These are phyloP conservation scores for Achaetomium macrosporum DNA, from an alignment of 2,329 filamentous ascomycete genomes.

Conservation along the genomic window DNA sequence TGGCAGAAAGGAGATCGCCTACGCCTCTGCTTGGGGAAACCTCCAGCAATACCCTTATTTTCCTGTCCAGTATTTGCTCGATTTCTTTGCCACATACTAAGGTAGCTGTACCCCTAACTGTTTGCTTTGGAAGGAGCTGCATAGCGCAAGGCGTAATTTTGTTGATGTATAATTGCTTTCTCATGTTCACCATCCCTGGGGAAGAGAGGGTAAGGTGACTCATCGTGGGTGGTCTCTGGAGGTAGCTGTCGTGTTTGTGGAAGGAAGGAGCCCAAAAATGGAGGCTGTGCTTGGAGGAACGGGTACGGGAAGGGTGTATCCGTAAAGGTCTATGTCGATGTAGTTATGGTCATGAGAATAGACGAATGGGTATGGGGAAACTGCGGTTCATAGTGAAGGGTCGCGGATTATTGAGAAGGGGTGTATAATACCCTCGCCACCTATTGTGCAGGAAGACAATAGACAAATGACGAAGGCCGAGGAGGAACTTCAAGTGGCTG, in stretches of 20 bases:
- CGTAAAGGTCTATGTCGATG: conserved; percentile 5
- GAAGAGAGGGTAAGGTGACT: neutral
- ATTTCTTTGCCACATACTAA: neutral
- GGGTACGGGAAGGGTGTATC: neutral
- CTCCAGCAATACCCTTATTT: conserved; percentile 6
- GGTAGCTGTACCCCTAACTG: conserved; percentile 5
- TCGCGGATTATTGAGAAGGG: neutral
- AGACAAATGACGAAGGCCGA: neutral
- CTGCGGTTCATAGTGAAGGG: neutral
- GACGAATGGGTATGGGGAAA: neutral
- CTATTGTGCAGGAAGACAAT: neutral
- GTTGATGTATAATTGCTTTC: conserved; percentile 13
- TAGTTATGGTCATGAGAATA: conserved; percentile 8
- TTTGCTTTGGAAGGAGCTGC: conserved; percentile 19
- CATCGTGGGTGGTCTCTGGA: neutral
- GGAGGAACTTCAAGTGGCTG: neutral
- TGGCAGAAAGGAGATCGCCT: neutral
- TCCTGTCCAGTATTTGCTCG: conserved; percentile 10
- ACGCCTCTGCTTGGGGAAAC: conserved; percentile 7
- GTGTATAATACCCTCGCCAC: no score
- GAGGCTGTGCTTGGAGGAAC: neutral
- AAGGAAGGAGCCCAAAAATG: neutral
- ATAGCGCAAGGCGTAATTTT: conserved; percentile 24
- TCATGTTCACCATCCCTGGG: neutral
- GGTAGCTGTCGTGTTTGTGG: neutral